These are phyloP conservation scores for Mangifera indica DNA, from an alignment of 345 rosid genomes.

Conservation along the genomic window DNA sequence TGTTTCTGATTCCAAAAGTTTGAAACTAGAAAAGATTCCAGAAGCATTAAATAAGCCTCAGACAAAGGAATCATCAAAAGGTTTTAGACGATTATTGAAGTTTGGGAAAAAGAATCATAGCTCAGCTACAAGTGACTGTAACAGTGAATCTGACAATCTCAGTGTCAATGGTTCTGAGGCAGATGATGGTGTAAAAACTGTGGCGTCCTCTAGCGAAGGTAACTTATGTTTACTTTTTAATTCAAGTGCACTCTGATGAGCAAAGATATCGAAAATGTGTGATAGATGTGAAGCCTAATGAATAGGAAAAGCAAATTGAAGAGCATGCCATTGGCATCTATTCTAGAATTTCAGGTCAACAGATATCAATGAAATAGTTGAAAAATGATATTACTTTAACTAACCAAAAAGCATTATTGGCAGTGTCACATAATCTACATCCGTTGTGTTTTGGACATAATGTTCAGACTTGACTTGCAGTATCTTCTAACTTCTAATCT, in stretches of 20 bases:
- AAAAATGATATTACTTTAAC: not conserved
- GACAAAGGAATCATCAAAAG: slow-evolving; percentile 65
- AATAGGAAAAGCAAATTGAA: not conserved
- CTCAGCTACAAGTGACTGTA: slow-evolving; percentile 47
- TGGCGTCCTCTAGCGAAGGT: slow-evolving; percentile 46
- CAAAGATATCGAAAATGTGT: not conserved
- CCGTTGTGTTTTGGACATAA: not conserved
- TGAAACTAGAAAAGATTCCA: slow-evolving; percentile 54
- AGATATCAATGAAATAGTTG: not conserved
- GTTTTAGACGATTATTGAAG: slow-evolving; percentile 67
- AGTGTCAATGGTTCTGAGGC: slow-evolving; percentile 33
- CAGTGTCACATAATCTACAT: not conserved
- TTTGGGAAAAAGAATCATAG: slow-evolving; percentile 67
- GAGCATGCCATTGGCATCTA: not conserved
- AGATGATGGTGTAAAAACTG: slow-evolving; percentile 32
- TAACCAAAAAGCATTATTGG: not conserved
- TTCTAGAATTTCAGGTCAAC: not conserved
- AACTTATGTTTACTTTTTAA: slow-evolving; percentile 21
- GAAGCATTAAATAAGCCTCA: slow-evolving; percentile 59
- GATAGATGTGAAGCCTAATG: not conserved
- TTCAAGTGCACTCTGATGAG: slow-evolving; percentile 1
- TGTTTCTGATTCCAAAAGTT: slow-evolving; percentile 37
- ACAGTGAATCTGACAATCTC: slow-evolving; percentile 32
- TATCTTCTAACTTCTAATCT: not conserved
- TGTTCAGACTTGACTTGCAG: not conserved